A percentile compares a stretch with the other conserved stretches of the same genome.
phyloP scores from a whole-genome alignment of 495 filamentous ascomycete genomes.

The Penicillium atrosanguineum region DNA sequence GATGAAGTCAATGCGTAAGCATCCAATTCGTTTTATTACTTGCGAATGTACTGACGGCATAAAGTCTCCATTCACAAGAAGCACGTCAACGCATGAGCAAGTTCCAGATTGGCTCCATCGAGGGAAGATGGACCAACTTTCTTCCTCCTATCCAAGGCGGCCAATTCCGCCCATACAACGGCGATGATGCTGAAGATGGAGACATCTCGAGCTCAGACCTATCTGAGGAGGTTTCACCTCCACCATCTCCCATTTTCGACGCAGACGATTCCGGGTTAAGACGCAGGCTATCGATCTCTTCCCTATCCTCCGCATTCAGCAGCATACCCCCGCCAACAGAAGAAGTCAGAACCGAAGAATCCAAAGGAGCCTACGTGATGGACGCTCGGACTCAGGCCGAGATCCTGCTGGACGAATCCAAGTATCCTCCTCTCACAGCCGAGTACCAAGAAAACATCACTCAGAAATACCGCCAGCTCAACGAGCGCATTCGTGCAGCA shows the following conservation, averaged over 20 bases:
- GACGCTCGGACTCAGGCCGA: constrained; percentile 75
- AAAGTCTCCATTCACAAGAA: constrained; percentile 79
- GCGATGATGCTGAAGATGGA: constrained; percentile 36
- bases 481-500: constrained; percentile 67
- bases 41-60: constrained; percentile 39
- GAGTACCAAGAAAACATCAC: constrained; percentile 74
- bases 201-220: constrained; percentile 5
- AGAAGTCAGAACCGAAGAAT: constrained; percentile 16
- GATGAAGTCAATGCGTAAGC: constrained; percentile 91
- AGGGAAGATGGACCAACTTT: constrained; percentile 86
- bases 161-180: constrained; percentile 61
- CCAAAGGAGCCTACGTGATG: constrained; percentile 57
- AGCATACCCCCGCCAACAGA: constrained; percentile 28
- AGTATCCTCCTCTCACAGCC: constrained; percentile 77
- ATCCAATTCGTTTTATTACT: not conserved
- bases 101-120: constrained; percentile 80
- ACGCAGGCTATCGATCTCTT: constrained; percentile 48
- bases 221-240: constrained; percentile 26
- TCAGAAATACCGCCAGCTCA: constrained; percentile 72
- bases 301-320: constrained; percentile 41
- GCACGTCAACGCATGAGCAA: constrained; percentile 71
- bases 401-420: constrained; percentile 71
- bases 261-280: constrained; percentile 37
- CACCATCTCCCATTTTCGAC: constrained; percentile 71
- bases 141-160: constrained; percentile 91